These are phyloP conservation scores for Annona squamosa DNA, from an alignment of 164 flowering plant species.

Conservation along the genomic window DNA sequence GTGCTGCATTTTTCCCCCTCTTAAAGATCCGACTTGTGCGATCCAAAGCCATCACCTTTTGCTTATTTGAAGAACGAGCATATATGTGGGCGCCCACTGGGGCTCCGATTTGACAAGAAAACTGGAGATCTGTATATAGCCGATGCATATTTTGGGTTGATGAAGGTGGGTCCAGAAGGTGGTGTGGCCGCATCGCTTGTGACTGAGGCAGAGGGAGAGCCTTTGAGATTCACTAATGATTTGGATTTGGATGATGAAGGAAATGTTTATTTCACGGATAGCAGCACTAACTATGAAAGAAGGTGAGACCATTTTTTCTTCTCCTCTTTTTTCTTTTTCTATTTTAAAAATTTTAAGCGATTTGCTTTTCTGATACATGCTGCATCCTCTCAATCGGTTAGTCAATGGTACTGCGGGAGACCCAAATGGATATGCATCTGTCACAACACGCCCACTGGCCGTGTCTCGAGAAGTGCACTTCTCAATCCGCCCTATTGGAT, in stretches of 20 bases:
- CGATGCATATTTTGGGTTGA: slow-evolving; percentile 91
- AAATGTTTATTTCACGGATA: slow-evolving; percentile 85
- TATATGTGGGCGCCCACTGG: slow-evolving; percentile 91
- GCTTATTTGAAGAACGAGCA: slow-evolving; percentile 79
- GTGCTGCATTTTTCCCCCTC: neutral
- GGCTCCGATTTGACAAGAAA: slow-evolving; percentile 80
- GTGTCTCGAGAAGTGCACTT: no score
- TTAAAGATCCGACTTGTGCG: slow-evolving; percentile 41
- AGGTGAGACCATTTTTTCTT: slow-evolving; percentile 33
- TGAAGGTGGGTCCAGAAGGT: slow-evolving; percentile 93
- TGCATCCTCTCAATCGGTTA: no score
- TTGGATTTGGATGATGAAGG: slow-evolving; percentile 86
- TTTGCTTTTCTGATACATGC: no score
- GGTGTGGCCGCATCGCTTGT: slow-evolving; percentile 68
- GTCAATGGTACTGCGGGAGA: no score
- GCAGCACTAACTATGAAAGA: slow-evolving; percentile 72
- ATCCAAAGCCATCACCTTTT: slow-evolving; percentile 54
- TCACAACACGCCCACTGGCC: no score
- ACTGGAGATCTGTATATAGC: slow-evolving; percentile 88
- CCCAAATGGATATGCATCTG: no score
- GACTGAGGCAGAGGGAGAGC: slow-evolving; percentile 80
- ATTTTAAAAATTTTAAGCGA: no score
- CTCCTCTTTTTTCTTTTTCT: neutral
- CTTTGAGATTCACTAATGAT: slow-evolving; percentile 78
- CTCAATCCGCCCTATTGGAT: no score